Base-by-base conservation (phyloP, 257 asterid species). In the Osmanthus fragrans region DNA sequence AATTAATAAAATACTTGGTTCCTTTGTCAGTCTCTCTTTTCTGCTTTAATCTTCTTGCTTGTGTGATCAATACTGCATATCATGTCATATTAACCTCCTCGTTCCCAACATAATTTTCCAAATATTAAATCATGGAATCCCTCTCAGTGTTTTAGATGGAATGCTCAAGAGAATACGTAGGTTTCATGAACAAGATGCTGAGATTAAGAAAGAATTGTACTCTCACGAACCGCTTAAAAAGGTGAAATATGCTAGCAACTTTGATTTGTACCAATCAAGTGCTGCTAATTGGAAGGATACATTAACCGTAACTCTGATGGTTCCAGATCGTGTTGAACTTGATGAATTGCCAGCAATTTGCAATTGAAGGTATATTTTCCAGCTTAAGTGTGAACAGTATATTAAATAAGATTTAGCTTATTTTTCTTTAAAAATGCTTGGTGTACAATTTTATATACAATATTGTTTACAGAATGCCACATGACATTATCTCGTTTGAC, bases 201-300 rank as follows among this genome's bases (percentile, higher is more conserved):
- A 83, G 74, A 63, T 56, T 64, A 87, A 83, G 88, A 85, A 58
- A 80, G 65, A 21, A 12, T 79, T 56, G 56, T 81, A 83, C 29
- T 73, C 84, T 0, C 76, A 84, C 0, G 84, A 80, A 40, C 4
- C 2, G 1, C 25, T 74, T 32, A 85, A 69, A 69, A 82, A 67
- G 19, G 72, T 84, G 3, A 5, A 2, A 29, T 84, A 74, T 45
- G 73, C 74, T 10, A 79, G 85, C 66, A 87, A 87, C 25, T 81
- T 81, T 37, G 87, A 81, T 65, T 21, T 87, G 73, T 65, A 75
- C 23, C 42, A 21, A 58, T 40, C 77, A 0, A 45, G 39, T 4
- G 75, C 75, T 4, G 82, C 89, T 1, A 82, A 72, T 4, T 85
- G 89, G 91, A 87, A 88, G 75, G 89, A 87, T 56, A 75, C 86